These are phyloP conservation scores for Diaporthe citriasiana DNA, from an alignment of 2,329 filamentous ascomycete genomes.

Conservation along the genomic window DNA sequence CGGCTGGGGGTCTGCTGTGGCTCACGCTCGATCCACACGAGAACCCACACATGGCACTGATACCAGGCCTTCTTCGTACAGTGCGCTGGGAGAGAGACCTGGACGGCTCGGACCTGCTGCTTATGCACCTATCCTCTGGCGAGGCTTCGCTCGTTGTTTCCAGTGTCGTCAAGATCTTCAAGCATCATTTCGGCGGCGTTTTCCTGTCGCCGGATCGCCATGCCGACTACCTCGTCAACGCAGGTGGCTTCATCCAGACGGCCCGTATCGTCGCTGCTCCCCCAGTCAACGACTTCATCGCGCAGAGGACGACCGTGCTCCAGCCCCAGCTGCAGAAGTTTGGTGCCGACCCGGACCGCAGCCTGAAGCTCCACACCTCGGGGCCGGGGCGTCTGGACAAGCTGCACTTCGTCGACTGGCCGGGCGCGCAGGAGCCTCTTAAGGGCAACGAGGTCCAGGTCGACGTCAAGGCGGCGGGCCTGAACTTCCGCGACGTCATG, in stretches of 20 bases:
- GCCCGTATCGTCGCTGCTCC: slow-evolving; percentile 38
- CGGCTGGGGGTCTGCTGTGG: slow-evolving; percentile 51
- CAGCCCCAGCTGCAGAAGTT: slow-evolving; percentile 39
- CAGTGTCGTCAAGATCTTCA: slow-evolving; percentile 37
- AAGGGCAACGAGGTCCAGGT: slow-evolving; percentile 40
- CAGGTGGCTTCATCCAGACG: slow-evolving; percentile 38
- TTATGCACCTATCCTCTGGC: slow-evolving; percentile 45
- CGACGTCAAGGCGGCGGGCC: slow-evolving; percentile 36
- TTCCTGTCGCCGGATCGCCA: slow-evolving; percentile 40
- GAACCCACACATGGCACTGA: slow-evolving; percentile 49
- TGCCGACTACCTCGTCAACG: slow-evolving; percentile 41
- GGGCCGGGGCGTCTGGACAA: slow-evolving; percentile 41
- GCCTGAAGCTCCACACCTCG: slow-evolving; percentile 42
- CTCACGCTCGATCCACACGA: slow-evolving; percentile 49
- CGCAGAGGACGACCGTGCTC: slow-evolving; percentile 37
- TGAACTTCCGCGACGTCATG: slow-evolving; percentile 44
- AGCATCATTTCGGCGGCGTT: slow-evolving; percentile 36
- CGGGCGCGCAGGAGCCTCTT: slow-evolving; percentile 33
- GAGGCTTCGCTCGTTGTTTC: slow-evolving; percentile 17
- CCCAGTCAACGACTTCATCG: slow-evolving; percentile 41
- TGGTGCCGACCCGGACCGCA: slow-evolving; percentile 40
- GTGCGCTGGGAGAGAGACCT: slow-evolving; percentile 53
- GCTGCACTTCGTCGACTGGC: slow-evolving; percentile 42
- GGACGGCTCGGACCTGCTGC: slow-evolving; percentile 48
- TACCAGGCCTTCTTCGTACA: slow-evolving; percentile 52